Base-by-base conservation (phyloP, 805 yeast species). In the Candida ortonii region DNA sequence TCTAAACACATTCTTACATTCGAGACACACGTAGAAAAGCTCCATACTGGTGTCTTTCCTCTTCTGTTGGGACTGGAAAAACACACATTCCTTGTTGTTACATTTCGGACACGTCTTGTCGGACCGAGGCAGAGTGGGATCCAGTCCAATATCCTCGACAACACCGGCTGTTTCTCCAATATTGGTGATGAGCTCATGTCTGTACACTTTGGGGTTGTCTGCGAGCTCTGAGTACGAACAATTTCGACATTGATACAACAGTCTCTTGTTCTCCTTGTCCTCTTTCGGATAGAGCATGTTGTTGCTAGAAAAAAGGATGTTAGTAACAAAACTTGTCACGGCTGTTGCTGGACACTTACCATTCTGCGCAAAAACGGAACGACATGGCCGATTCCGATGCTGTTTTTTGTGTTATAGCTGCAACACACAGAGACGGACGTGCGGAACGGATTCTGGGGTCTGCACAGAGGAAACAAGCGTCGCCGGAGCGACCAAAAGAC, bases 201-300 rank as follows among this genome's bases (percentile, higher is more conserved):
- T 72, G 60, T 86, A 87, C 23, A 93, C 95, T 56, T 83, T 76
- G 20, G 96, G 81, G 48, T 84, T 76, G 37, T 80, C 88, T 0
- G 97, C 96, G 43, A 84, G 73, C 61, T 93, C 97, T 4, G 94
- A 85, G 62, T 90, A 90, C 33, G 86, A 78, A 58, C 98, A 93
- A 55, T 90, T 89, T 55, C 98, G 79, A 65, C 98, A 93, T 39
- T 94, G 89, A 59, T 85, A 93, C 39, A 90, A 68, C 43, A 93
- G 66, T 46, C 87, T 62, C 56, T 76, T 78, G 46, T 76, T 70
- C 39, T 81, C 86, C 55, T 83, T 85, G 59, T 93, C 97, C 67
- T 93, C 98, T 49, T 86, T 78, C 14, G 98, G 98, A 61, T 93
- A 93, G 65, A 93, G 74, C 98, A 93, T 93, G 60, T 93, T 93